Evolutionary conservation across 805 yeast genomes (phyloP).

Genomic region (Ogataea henricii): DNA sequence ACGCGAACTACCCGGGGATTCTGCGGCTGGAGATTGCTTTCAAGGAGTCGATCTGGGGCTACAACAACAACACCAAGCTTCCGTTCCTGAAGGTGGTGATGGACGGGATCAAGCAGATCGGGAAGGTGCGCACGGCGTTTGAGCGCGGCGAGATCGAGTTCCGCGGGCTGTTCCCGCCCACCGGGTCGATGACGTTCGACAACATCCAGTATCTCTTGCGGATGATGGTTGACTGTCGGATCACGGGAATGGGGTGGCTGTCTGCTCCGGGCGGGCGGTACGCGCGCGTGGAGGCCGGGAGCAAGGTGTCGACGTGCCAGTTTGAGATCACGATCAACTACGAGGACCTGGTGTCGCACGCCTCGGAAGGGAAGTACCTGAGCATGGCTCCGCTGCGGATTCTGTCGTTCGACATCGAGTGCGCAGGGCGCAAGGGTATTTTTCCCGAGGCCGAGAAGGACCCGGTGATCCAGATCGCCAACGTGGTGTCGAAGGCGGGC

Average conservation of each 20-base stretch:
- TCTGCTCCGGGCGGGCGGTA: slow-evolving; percentile 81
- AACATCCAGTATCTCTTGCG: slow-evolving; percentile 84
- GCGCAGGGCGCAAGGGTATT: slow-evolving; percentile 96
- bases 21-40: slow-evolving; percentile 61
- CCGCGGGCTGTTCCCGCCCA: slow-evolving; percentile 61
- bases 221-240: slow-evolving; percentile 88
- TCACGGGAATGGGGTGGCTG: slow-evolving; percentile 97
- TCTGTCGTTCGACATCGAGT: slow-evolving; percentile 94
- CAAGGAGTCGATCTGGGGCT: slow-evolving; percentile 95
- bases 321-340: slow-evolving; percentile 76
- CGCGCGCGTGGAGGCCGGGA: slow-evolving; percentile 38
- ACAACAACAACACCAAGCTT: slow-evolving; percentile 69
- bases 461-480: slow-evolving; percentile 96
- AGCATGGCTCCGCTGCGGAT: slow-evolving; percentile 92
- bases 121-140: slow-evolving; percentile 73
- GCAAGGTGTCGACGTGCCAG: slow-evolving; percentile 75
- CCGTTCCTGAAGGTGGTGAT: slow-evolving; percentile 79
- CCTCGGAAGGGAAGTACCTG: slow-evolving; percentile 92
- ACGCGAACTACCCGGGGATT: slow-evolving; percentile 55
- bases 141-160: slow-evolving; percentile 78
- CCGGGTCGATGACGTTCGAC: slow-evolving; percentile 76
- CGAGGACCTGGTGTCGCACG: slow-evolving; percentile 70
- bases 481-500: slow-evolving; percentile 85
- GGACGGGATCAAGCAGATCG: slow-evolving; percentile 63
- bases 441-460: slow-evolving; percentile 95